Conservation (phyloP, 495 filamentous ascomycete genomes). For the Penicillium roqueforti region DNA sequence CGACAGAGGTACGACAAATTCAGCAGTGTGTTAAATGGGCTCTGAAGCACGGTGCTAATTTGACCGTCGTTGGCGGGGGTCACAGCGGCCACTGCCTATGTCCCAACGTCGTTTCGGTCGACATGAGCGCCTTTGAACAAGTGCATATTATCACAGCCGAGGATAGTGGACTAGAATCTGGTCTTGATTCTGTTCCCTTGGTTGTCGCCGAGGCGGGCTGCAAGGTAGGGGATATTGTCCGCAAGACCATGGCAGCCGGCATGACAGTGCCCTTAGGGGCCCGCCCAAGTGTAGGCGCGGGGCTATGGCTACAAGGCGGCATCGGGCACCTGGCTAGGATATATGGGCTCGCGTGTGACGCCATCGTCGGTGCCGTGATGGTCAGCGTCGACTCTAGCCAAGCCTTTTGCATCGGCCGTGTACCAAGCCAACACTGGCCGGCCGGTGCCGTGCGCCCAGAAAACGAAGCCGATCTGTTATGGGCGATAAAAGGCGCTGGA, state of each 20-base stretch:
- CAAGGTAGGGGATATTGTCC: constrained; percentile 54
- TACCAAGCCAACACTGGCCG: too few relatives aligned
- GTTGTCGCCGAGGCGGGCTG: constrained; percentile 52
- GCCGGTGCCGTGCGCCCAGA: too few relatives aligned
- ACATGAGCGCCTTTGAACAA: constrained; percentile 55
- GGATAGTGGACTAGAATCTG: constrained; percentile 16
- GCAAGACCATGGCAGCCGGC: constrained; percentile 44
- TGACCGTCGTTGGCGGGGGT: constrained; percentile 55
- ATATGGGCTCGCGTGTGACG: constrained; percentile 57
- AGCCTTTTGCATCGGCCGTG: constrained; percentile 37
- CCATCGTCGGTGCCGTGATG: constrained; percentile 55
- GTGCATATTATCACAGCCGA: constrained; percentile 40
- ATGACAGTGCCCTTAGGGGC: constrained; percentile 56
- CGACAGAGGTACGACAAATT: constrained; percentile 48
- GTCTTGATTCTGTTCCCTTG: constrained; percentile 27
- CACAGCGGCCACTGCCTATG: constrained; percentile 58
- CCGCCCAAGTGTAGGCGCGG: constrained; percentile 59
- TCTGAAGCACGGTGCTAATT: constrained; percentile 41
- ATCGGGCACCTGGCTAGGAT: constrained; percentile 57
- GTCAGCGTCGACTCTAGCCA: constrained; percentile 52
- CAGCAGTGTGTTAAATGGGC: constrained; percentile 59
- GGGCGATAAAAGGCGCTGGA: too few relatives aligned
- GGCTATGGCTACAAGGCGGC: constrained; percentile 61
- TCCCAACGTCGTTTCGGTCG: constrained; percentile 52
- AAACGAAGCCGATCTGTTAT: too few relatives aligned